A percentile compares a stretch with the other conserved stretches of the same genome.
Conservation (phyloP, 176 grass and related monocot genomes). For the Panicum miliaceum region DNA sequence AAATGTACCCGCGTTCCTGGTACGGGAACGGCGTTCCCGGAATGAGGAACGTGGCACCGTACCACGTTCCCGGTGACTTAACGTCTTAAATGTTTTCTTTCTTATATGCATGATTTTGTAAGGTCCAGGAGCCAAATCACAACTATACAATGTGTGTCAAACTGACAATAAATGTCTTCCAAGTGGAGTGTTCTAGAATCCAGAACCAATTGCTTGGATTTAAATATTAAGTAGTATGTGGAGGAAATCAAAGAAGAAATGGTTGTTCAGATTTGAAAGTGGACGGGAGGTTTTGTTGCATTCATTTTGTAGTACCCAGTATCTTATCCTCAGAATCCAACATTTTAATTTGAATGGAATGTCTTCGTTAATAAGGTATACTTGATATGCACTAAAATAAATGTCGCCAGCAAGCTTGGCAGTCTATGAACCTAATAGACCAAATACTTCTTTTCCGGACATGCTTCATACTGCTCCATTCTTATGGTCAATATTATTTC, state of each 20-base stretch:
- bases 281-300: background rate
- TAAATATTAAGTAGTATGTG: conserved; percentile 10
- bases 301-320: conserved; percentile 16
- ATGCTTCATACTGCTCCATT: background rate
- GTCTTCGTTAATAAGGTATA: conserved; percentile 20
- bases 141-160: background rate
- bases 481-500: background rate
- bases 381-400: conserved; percentile 35
- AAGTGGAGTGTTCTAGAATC: background rate
- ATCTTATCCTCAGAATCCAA: conserved; percentile 45
- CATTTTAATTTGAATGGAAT: conserved; percentile 32
- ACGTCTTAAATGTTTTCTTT: background rate
- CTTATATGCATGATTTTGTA: background rate
- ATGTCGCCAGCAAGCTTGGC: conserved; percentile 11
- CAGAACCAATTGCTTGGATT: conserved; percentile 3
- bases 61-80: no score
- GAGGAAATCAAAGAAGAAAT: background rate
- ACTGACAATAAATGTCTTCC: background rate
- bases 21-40: no score
- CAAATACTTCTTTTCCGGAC: background rate
- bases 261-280: conserved; percentile 11
- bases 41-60: no score
- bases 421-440: conserved; percentile 16
- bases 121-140: background rate
- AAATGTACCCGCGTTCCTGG: no score